Conservation (phyloP, 2,329 filamentous ascomycete genomes). For the Pseudogymnoascus sp. region DNA sequence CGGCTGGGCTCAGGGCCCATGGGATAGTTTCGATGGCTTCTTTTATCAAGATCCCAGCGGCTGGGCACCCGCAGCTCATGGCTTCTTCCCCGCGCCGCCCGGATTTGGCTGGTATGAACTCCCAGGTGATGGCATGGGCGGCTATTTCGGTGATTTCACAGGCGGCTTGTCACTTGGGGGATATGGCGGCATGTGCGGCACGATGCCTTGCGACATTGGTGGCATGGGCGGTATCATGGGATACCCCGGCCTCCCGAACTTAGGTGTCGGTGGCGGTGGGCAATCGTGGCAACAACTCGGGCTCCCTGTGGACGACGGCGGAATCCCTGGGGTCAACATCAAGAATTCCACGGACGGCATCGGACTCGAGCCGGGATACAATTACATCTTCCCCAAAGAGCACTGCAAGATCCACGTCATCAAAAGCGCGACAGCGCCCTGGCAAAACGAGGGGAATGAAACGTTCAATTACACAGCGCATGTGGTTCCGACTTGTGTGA, state of each 20-base stretch:
- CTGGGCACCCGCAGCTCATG: background rate
- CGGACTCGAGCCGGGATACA: slow-evolving; percentile 56
- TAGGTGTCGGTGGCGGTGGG: background rate
- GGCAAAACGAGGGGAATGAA: slow-evolving; percentile 41
- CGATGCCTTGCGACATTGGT: slow-evolving; percentile 1
- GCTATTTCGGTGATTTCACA: background rate
- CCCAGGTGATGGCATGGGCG: background rate
- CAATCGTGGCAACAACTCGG: slow-evolving; percentile 9
- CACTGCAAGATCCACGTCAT: slow-evolving; percentile 57
- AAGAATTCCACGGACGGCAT: slow-evolving; percentile 52
- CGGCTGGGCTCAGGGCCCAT: slow-evolving; percentile 24
- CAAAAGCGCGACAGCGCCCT: slow-evolving; percentile 43
- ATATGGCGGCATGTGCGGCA: background rate
- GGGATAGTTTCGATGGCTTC: background rate
- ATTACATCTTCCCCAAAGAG: slow-evolving; percentile 53
- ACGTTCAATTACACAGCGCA: slow-evolving; percentile 40
- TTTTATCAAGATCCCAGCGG: slow-evolving; percentile 5
- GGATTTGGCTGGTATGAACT: slow-evolving; percentile 4
- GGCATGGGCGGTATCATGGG: slow-evolving; percentile 8
- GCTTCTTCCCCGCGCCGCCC: slow-evolving; percentile 3
- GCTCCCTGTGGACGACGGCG: slow-evolving; percentile 11
- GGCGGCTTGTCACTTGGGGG: background rate
- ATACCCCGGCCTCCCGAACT: background rate
- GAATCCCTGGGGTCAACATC: slow-evolving; percentile 48
- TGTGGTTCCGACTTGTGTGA: slow-evolving; percentile 48